Percentiles rank a stretch among this genome's conserved stretches.
These are phyloP conservation scores for Chaetothyriales sp. DNA, from an alignment of 2,329 filamentous ascomycete genomes.

Conservation along the genomic window DNA sequence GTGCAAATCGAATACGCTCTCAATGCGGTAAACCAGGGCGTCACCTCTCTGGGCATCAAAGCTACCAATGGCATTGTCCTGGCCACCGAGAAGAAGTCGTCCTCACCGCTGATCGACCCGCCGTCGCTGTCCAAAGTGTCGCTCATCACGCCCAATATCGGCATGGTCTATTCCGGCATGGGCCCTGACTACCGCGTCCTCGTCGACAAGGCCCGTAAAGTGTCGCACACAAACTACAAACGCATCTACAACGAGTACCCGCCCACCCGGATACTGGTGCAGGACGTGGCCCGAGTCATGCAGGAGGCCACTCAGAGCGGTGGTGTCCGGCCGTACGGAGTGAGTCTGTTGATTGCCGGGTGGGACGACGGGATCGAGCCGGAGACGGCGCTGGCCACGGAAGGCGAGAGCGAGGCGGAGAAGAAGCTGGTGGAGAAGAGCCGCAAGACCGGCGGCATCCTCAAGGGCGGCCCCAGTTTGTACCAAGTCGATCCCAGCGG, in stretches of 20 bases:
- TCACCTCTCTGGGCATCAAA: conserved; percentile 97
- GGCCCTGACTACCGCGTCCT: conserved; percentile 95
- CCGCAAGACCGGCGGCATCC: conserved; percentile 85
- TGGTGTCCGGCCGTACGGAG: conserved; percentile 91
- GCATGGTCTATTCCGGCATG: conserved; percentile 99
- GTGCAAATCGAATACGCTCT: conserved; percentile 99
- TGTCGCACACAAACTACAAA: conserved; percentile 97
- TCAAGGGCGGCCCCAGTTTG: conserved; percentile 91
- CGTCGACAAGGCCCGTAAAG: conserved; percentile 94
- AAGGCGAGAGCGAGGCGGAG: conserved; percentile 41
- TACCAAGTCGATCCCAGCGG: conserved; percentile 99
- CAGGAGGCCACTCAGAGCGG: conserved; percentile 97
- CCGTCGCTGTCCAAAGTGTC: conserved; percentile 93
- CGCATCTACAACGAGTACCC: conserved; percentile 99
- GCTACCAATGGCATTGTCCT: conserved; percentile 98
- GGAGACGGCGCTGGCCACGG: conserved; percentile 53
- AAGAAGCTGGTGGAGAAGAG: conserved; percentile 53
- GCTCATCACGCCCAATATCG: conserved; percentile 95
- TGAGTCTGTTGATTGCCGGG: conserved; percentile 85
- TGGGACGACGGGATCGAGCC: conserved; percentile 97
- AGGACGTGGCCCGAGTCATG: conserved; percentile 95
- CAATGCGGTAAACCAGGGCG: conserved; percentile 97
- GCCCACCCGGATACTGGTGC: conserved; percentile 96
- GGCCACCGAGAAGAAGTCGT: conserved; percentile 98
- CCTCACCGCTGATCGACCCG: conserved; percentile 89